Evolutionary conservation across 768 basidiomycete species (phyloP), one percentile per base, ranked within the genome.

Genomic region (Nevesoporus exiguus): DNA sequence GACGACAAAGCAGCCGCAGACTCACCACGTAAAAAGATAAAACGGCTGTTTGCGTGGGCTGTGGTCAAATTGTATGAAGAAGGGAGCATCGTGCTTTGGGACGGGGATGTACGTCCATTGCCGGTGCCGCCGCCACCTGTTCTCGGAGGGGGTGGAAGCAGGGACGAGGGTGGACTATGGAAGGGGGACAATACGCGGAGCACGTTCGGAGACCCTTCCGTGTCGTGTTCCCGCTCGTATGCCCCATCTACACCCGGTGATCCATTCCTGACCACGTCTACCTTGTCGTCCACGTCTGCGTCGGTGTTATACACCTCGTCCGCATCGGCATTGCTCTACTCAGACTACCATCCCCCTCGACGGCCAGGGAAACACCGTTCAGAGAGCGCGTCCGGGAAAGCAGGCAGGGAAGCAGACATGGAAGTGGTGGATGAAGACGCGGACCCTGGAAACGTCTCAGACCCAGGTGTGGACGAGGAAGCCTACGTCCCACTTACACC

Each of bases 1-100:
- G 22, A 45, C 9, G n/a, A 11, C 7, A 40, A 40, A 9, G 21
- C 14, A 8, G 14, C 24, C 14, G 1, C 39, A 3, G 72, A 47
- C 60, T 70, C 59, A 50, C 66, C 49, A 65, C 67, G 31, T 55
- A 68, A 56, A 24, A 84, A 83, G 69, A 79, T 82, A 68, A 89
- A 88, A 62, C 77, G 86, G 9, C 75, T 92, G 3, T 92, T 89
- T 69, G 68, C 73, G 19, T 82, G 79, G 74, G 84, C 85, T 0
- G 74, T 91, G 49, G 73, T 81, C 19, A 79, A 84, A 64, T 71
- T 91, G 21, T 74, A 83, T 46, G 76, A 81, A 51, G 88, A 90
- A 54, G 90, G 90, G n/a, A 81, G 79, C 51, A 82, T 91, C 53
- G 75, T 90, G 1, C 67, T 88, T 3, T 89, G 86, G 83, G 84